Evolutionary conservation across 169 alveolate genomes (phyloP).

Genomic region (Plasmodium falciparum): DNA sequence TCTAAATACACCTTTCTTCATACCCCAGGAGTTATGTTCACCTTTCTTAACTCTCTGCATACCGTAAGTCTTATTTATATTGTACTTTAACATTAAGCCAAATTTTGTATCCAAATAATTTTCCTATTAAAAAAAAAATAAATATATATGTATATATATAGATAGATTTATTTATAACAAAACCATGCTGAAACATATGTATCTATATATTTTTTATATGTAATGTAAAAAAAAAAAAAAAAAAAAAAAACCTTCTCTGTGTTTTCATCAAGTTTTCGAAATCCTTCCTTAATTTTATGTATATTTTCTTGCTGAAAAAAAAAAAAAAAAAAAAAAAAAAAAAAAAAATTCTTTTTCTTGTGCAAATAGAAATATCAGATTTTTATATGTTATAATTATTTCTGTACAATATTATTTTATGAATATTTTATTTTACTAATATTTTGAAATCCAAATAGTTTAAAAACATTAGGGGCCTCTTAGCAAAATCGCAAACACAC

Average conservation of each 20-base stretch:
- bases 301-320: slow-evolving; percentile 43
- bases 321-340: background rate
- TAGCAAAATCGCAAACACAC: slow-evolving; percentile 82
- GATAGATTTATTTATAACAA: background rate
- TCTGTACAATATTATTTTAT: too few species aligned
- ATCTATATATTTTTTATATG: too few species aligned
- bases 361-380: background rate
- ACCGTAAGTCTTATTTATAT: slow-evolving; percentile 70
- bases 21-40: slow-evolving; percentile 83
- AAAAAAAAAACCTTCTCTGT: slow-evolving; percentile 49
- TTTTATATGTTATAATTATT: background rate
- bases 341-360: background rate
- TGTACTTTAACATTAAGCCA: slow-evolving; percentile 64
- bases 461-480: slow-evolving; percentile 82
- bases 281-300: slow-evolving; percentile 48
- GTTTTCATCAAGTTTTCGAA: slow-evolving; percentile 37
- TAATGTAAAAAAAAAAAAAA: background rate
- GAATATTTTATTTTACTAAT: slow-evolving; percentile 24
- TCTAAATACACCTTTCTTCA: slow-evolving; percentile 79
- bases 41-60: slow-evolving; percentile 84
- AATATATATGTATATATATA: background rate
- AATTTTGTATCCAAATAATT: slow-evolving; percentile 57
- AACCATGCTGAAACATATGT: too few species aligned
- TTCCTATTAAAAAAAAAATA: slow-evolving; percentile 10
- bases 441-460: slow-evolving; percentile 76